Evolutionary conservation across 176 grass and related monocot genomes (phyloP), one percentile per base, ranked within the genome.

Genomic region (Dactylis glomerata): DNA sequence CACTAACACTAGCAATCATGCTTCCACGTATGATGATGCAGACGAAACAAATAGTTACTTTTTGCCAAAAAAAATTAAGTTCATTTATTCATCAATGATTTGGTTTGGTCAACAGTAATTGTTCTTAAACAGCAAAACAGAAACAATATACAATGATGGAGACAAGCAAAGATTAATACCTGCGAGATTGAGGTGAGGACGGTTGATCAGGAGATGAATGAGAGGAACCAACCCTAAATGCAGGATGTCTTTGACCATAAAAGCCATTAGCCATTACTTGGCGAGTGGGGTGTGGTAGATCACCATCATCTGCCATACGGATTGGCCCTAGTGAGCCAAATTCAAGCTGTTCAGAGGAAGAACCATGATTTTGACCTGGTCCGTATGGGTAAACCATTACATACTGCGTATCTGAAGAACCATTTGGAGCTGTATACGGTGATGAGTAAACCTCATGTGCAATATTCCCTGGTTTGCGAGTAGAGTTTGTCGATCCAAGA

Each of bases 121-220:
- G 37, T 59, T 82, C 41, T 71, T 37, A 20, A 77, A 55, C 0
- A 45, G 3, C 64, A 68, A 73, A 75, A 83, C 55, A 78, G 14
- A 79, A 56, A 50, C 20, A 36, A 37, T 46, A 88, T 66, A 74
- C 15, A 80, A 80, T 17, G 67, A 84, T 75, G 6, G 45, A 86
- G 68, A 63, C 33, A 73, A 77, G 70, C 30, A 57, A 16, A 7
- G 32, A 81, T 20, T 74, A 90, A 36, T 94, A 94, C 87, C 87
- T 80, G 57, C 82, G 80, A 50, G 78, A 75, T 64, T 90, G 89
- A 78, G 95, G 88, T 78, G 88, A 92, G 50, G 92, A 94, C 2
- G 92, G 92, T 76, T 91, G 95, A 69, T 93, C 91, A 80, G 92
- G 92, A 38, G 91, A 92, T 6, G 92, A 93, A 46, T 86, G 83